These are phyloP conservation scores for Neofusicoccum kwambonambiense DNA, from an alignment of 2,329 filamentous ascomycete species.

Conservation along the genomic window DNA sequence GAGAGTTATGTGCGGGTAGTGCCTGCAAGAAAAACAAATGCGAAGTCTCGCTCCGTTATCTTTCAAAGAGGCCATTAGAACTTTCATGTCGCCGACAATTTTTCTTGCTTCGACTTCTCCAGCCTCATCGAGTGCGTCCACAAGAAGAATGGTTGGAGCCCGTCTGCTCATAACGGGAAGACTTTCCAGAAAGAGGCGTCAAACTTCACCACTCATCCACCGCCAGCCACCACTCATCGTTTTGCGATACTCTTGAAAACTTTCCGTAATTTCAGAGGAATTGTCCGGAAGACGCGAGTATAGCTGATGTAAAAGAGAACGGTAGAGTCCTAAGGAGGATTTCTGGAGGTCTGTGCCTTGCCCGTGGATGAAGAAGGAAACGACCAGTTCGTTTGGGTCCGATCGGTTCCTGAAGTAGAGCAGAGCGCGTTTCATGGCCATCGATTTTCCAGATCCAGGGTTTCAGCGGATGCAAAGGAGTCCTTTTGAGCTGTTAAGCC, in stretches of 20 bases:
- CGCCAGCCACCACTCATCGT: background rate
- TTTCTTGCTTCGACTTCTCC: background rate
- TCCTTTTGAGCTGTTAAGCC: background rate
- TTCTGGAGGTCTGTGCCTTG: background rate
- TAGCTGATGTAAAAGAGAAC: background rate
- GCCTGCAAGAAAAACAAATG: background rate
- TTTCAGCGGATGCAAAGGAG: background rate
- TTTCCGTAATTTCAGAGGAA: background rate
- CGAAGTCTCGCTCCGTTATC: background rate
- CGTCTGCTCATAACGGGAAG: background rate
- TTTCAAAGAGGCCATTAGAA: too few species aligned
- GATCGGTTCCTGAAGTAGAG: too few species aligned
- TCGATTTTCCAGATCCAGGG: background rate
- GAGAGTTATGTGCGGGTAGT: background rate
- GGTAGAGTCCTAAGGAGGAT: background rate
- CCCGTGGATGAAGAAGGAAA: background rate
- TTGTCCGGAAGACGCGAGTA: background rate
- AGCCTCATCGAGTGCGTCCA: background rate
- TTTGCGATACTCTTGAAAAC: background rate
- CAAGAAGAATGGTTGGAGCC: background rate
- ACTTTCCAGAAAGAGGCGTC: background rate
- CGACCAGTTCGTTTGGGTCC: background rate
- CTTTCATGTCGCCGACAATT: background rate
- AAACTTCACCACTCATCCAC: background rate
- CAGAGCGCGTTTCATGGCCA: background rate